Base-by-base conservation (phyloP, 768 basidiomycete species). In the Neoboletus magnificus region DNA sequence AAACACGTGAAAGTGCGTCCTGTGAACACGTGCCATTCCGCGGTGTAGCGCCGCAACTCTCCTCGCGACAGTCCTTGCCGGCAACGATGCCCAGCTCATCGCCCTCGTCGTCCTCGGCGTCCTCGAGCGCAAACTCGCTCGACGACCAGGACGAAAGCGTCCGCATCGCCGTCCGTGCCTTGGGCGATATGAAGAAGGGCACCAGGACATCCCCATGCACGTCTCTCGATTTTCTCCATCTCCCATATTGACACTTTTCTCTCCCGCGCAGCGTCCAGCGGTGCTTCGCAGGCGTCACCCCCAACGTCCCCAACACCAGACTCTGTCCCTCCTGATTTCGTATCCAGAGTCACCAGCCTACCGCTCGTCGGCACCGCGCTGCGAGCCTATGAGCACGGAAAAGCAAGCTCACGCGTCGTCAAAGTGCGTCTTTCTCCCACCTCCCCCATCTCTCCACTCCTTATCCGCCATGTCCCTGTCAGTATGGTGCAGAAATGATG, bases 401-500 rank as follows among this genome's bases (percentile, higher is more conserved):
- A 93, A 71, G 89, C 87, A 8, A 84, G 82, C 60, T 92, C 90
- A 11, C 76, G 89, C 35, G 89, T 93, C 43, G 89, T 94, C 60
- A 92, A 93, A 79, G 91, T 91, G 56, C 50, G 77, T 54, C 33
- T 32, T 41, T 29, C 22, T 15, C 23, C n/a, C 39, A 18, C 46
- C 16, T 49, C 45, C 5, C 18, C 41, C 16, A 29, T 43, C 42
- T 23, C 13, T 1, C 22, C 20, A 10, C 35, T 22, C 23, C 58
- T 63, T 51, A 68, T 66, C 58, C 40, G 16, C 8, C 41, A 15
- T 10, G 9, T 25, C 18, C 35, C 39, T 52, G 27, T n/a, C 67
- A 93, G 91, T 92, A 91, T 65, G 89, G 92, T 47, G 91, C 89
- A 18, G 87, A 88, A 71, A 87, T 93, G 81, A 82, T 93, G 73